Evolutionary conservation across 495 filamentous ascomycete genomes (phyloP), one percentile per base, ranked within the genome.

Genomic region (Astrocystis sublimbata): DNA sequence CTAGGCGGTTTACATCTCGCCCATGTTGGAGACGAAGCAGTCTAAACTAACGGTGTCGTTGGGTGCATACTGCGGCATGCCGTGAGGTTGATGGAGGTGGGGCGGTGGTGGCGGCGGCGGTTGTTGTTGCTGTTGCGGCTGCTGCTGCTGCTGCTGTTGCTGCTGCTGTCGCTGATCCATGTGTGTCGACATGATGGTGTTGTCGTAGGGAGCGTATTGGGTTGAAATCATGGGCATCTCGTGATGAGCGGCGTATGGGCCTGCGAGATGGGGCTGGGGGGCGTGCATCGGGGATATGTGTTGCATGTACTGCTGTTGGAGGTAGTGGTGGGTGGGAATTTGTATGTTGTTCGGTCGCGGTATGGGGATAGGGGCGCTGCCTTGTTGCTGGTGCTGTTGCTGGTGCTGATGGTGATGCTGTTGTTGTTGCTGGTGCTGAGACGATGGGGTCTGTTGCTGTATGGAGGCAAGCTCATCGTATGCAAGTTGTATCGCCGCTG

Each of bases 401-500:
- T 56, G 52, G 17, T 55, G 52, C 5, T 9, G 23, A 6, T 56
- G 53, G 5, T 56, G 53, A 10, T 28, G 52, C 12, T 55, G 52
- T 1, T 40, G 52, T 3, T 54, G 52, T 5, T 42, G 53, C 13
- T 23, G 31, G 15, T 35, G 51, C 33, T 26, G 53, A 12, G 54
- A 40, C 7, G 3, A n/a, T 10, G 54, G 38, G 4, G 38, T 33
- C n/a, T 57, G 54, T 10, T 59, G 56, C 24, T 55, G 60, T 26
- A 62, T 49, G 10, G 61, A 42, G 4, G 53, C 35, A 30, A 63
- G 53, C 53, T 63, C 61, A 13, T 63, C 61, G 35, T 58, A 63
- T 36, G 61, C 61, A 4, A 63, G 17, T 23, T 57, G 61, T 28
- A 63, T 52, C 4, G 61, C 53, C 10, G 53, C 53, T 5, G 52